Base-by-base conservation (phyloP, 352 stramenopile genomes). In the Blastocystis sp. region DNA sequence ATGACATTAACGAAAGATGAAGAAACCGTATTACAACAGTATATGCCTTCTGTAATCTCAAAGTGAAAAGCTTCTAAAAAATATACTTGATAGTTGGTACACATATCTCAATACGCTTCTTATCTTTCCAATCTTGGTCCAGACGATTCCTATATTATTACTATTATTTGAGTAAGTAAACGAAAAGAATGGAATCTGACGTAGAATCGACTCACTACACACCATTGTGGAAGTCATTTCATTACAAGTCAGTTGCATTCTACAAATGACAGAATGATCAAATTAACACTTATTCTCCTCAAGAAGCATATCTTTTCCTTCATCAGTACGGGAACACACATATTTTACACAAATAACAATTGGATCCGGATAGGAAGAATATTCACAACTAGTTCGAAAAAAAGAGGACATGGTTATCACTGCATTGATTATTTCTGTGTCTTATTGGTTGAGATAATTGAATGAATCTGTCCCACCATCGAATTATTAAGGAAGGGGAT, bases 401-500 rank as follows among this genome's bases (percentile, higher is more conserved):
- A 62, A 33, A 7, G 56, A 62, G 3, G 19, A 62, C 56, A 62
- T 62, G 40, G 9, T 2, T 48, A 9, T 48, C 40, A 48, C 40
- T 9, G 40, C 40, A 48, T 48, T 48, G 40, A 48, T 48, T 48
- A 2, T 48, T 48, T 48, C 40, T 48, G 40, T 9, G 2, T 48
- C 40, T 9, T 9, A 48, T 62, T 62, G 3, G n/a, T n/a, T n/a
- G n/a, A n/a, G n/a, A n/a, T n/a, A n/a, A n/a, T 13, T 33, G 5
- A 17, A 78, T 78, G 66, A 57, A 57, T 78, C 7, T 78, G 7
- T 24, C 51, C 35, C 42, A 84, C 40, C 51, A 30, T 22, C 24
- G 78, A 79, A n/a, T 56, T 9, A 53, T 53, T 58, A 27, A 92
- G 30, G 92, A 93, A 68, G 95, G 94, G 64, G 93, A 95, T 81